Evolutionary conservation across 495 filamentous ascomycete species (phyloP), one percentile per base, ranked within the genome.

Genomic region (Polyplosphaeria fusca): DNA sequence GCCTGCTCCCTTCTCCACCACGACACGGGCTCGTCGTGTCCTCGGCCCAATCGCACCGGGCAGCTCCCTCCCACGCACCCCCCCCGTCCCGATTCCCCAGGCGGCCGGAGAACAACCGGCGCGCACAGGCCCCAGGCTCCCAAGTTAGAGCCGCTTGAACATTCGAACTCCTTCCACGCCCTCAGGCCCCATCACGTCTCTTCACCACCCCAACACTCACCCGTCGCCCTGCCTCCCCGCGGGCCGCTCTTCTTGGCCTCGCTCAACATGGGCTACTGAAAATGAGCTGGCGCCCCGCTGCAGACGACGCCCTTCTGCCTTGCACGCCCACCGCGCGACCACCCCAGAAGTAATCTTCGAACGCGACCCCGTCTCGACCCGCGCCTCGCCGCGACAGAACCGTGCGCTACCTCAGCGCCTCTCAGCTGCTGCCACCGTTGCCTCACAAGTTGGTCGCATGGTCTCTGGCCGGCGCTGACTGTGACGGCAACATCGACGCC

Each of bases 391-490:
- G 30, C 39, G 39, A 42, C 5, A 20, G 9, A 12, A 42, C 18
- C 47, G 20, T 23, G 14, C 47, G 30, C 47, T 22, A 37, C 35
- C 28, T 13, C 26, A 43, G 22, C 19, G n/a, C 30, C 25, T 22
- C 41, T n/a, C 28, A 37, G 14, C 25, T 49, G 19, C 18, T 40
- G 5, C 38, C 38, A 28, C 40, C 39, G 54, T 55, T 55, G 58
- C 61, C 61, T 64, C 61, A 55, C 61, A 64, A 16, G 47, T 59
- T 54, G 50, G 61, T 41, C 55, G 61, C 61, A 55, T 30, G 56
- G 56, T 60, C 61, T 47, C 45, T 39, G 61, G 41, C 61, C 61
- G 24, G 61, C 61, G 61, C 61, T 51, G 55, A 52, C 64, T 63
- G 55, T 66, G 59, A 63, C 46, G 59, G 63, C 63, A 57, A 44